These are phyloP conservation scores for Neofusicoccum ribis DNA, from an alignment of 2,329 filamentous ascomycete genomes.

Conservation along the genomic window DNA sequence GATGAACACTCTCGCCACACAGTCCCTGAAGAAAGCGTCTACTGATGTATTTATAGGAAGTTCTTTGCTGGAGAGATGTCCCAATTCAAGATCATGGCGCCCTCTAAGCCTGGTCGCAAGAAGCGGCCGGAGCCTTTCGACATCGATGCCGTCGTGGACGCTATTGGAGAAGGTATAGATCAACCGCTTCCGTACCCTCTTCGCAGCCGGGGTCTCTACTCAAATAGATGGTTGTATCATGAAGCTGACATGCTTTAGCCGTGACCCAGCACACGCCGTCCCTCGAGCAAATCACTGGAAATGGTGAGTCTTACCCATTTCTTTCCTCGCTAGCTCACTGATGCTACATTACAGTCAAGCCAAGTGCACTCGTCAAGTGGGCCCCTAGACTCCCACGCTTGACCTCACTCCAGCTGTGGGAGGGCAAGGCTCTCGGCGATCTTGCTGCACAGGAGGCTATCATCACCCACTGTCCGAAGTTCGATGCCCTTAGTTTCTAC, in stretches of 20 bases:
- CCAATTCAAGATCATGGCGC: constrained; percentile 41
- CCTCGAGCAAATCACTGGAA: constrained; percentile 61
- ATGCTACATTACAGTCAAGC: constrained; percentile 43
- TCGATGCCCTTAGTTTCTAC: constrained; percentile 62
- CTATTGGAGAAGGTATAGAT: constrained; percentile 49
- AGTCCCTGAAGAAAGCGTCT: background rate
- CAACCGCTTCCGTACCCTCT: background rate
- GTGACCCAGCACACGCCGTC: constrained; percentile 51
- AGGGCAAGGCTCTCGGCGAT: constrained; percentile 60
- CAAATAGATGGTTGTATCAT: constrained; percentile 21
- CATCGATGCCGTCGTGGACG: constrained; percentile 45
- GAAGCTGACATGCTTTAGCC: constrained; percentile 29
- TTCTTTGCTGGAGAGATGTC: constrained; percentile 55
- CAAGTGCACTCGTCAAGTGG: constrained; percentile 58
- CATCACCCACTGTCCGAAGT: constrained; percentile 59
- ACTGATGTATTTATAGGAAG: constrained; percentile 32
- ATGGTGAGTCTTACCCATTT: constrained; percentile 38
- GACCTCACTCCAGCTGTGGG: constrained; percentile 59
- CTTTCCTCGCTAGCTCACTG: background rate
- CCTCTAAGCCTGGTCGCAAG: constrained; percentile 27
- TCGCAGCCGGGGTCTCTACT: background rate
- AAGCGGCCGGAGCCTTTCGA: constrained; percentile 39
- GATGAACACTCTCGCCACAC: no score
- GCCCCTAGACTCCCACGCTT: constrained; percentile 59
- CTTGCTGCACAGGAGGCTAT: constrained; percentile 57